Percentiles rank a stretch among this genome's conserved stretches.
Evolutionary conservation across 257 asterid genomes (phyloP).

Genomic region (Lycium ferocissimum): DNA sequence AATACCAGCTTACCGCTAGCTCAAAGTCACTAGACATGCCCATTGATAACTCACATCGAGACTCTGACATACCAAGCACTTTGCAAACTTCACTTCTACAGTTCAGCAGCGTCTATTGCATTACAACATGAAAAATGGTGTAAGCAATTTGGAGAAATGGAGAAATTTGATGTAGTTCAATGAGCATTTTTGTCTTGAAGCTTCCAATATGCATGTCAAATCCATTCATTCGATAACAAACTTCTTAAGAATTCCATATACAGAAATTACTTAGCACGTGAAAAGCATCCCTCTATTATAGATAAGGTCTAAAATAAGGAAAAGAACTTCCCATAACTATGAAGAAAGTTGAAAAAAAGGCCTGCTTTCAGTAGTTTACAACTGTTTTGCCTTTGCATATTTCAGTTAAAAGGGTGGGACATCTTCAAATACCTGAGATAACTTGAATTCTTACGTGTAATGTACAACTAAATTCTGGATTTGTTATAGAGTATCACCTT

Average conservation of each 20-base stretch:
- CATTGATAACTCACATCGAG: slow-evolving; percentile 82
- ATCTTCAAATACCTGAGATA: background rate
- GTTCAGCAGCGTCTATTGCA: slow-evolving; percentile 57
- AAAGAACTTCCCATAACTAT: background rate
- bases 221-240: background rate
- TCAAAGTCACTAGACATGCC: slow-evolving; percentile 97
- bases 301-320: background rate
- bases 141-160: background rate
- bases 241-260: slow-evolving; percentile 3
- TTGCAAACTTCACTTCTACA: slow-evolving; percentile 83
- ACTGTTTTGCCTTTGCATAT: background rate
- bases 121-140: slow-evolving; percentile 22
- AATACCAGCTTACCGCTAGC: slow-evolving; percentile 62
- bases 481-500: slow-evolving; percentile 52
- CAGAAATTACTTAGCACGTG: background rate
- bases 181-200: background rate
- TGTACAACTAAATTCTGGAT: background rate
- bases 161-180: background rate
- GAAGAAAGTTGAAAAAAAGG: background rate
- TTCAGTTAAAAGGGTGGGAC: slow-evolving; percentile 4
- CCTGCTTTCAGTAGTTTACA: slow-evolving; percentile 11
- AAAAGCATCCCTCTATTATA: background rate
- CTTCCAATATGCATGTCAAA: background rate
- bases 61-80: slow-evolving; percentile 67
- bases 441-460: background rate